Percentiles rank a stretch among this genome's conserved stretches.
These are phyloP conservation scores for Phascolomyces articulosus DNA, from an alignment of 371 early-diverging fungal genomes.

Conservation along the genomic window DNA sequence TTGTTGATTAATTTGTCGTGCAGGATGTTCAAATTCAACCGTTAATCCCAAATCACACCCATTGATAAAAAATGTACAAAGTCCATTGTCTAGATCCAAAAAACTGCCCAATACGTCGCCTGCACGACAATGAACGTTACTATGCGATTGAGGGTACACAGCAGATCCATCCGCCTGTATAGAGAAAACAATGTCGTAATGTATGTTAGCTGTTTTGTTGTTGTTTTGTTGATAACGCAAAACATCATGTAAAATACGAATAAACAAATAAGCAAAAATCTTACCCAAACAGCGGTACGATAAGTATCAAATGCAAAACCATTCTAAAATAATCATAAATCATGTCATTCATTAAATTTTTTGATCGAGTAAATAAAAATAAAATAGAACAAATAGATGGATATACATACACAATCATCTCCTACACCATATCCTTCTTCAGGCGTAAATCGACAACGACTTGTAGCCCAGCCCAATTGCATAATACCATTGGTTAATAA, in stretches of 20 bases:
- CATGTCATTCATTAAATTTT: too few relatives aligned
- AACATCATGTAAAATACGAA: too few relatives aligned
- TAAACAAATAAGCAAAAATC: not conserved
- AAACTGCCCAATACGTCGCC: constrained; percentile 54
- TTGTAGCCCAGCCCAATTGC: constrained; percentile 71
- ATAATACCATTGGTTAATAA: constrained; percentile 62
- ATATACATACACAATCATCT: constrained; percentile 55
- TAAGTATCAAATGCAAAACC: constrained; percentile 67
- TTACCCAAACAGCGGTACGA: constrained; percentile 61
- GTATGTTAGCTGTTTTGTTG: not conserved
- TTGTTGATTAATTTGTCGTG: not conserved
- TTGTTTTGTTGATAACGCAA: too few relatives aligned
- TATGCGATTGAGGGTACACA: constrained; percentile 38
- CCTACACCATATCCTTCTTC: constrained; percentile 70
- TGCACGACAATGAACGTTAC: constrained; percentile 35
- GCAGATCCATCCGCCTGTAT: constrained; percentile 42
- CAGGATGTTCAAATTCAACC: constrained; percentile 47
- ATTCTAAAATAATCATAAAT: constrained; percentile 34
- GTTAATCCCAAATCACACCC: constrained; percentile 43
- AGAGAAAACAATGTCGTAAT: not conserved
- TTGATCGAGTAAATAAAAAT: not conserved
- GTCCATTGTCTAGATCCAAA: constrained; percentile 46
- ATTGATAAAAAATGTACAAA: constrained; percentile 51
- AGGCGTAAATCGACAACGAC: constrained; percentile 61
- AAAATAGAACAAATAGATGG: too few relatives aligned